Evolutionary conservation across 2,329 filamentous ascomycete species (phyloP), one percentile per base, ranked within the genome.

Genomic region (Penicillium olsonii): DNA sequence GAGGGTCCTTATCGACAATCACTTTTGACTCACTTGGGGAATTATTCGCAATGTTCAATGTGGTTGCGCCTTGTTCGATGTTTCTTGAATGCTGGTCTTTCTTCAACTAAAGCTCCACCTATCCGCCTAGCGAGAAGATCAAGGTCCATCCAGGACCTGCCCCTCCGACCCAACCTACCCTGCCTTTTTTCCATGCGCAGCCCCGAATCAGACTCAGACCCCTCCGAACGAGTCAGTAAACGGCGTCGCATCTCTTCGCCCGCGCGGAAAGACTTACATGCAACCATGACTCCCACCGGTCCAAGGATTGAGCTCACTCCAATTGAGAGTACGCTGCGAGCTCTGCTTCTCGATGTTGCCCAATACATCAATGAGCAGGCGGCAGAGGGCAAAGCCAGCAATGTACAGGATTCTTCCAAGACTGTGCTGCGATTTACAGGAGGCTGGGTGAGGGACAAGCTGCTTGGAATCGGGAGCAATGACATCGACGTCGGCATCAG

Each of bases 331-430:
- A 86, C 85, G 56, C 79, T 96, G 33, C 85, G 87, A 53, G 71
- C 75, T n/a, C 80, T 96, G 11, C 80, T 97, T 17, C 78, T 96
- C 15, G 90, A 95, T 66, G 88, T 91, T n/a, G 89, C 88, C 19
- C 70, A 79, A 10, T 87, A 84, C 62, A 84, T 91, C n/a, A 55
- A 58, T 14, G 54, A 69, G 9, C 56, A 59, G 15, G 43, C 50
- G 6, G 41, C 56, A 53, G 81, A 88, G 34, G 54, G 66, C 10
- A 66, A 65, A 20, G 62, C 71, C 3, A 58, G 55, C 2, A 47
- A 59, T 40, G 52, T 38, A 5, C 41, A 50, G 1, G 35, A 50
- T 18, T 33, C 48, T 12, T 56, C 62, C 2, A 56, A 64, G 9
- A 70, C 75, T 4, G 67, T 75, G 10, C 59, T 79, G 18, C 68